Evolutionary conservation across 148 eudicot species (phyloP), one percentile per base, ranked within the genome.

Genomic region (Camellia japonica): DNA sequence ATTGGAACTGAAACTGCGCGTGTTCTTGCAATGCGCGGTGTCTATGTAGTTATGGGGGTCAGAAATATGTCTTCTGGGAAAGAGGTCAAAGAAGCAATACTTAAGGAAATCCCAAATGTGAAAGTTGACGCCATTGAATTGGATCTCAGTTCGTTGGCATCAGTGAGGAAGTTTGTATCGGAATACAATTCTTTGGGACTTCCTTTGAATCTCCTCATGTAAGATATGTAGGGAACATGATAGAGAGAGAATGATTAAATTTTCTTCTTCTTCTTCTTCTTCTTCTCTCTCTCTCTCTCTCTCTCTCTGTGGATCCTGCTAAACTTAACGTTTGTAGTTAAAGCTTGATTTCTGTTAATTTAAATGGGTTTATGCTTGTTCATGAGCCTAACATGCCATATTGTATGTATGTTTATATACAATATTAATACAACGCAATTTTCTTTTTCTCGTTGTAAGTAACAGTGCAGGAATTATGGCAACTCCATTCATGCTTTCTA

Each of bases 391-490:
- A 30, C 38, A 30, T 30, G 38, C 38, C 38, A 30, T 0, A 1
- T 30, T 30, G 38, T 30, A 30, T 30, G 38, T 30, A 30, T 30
- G 38, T 30, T 30, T 30, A 30, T 30, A 30, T 30, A 30, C 16
- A 18, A 12, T 30, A 69, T 38, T 11, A n/a, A 16, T 19, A 8
- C 30, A 76, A 20, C 6, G 12, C 18, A 66, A 66, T 66, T 46
- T 64, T 77, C 20, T 54, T 38, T 75, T 79, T 23, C 49, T 83
- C 74, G 49, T 83, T 79, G 49, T 41, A 75, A 90, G 98, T 78
- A 94, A 94, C 82, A 95, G 93, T 85, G 98, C 98, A 72, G 98
- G 98, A 49, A 78, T 91, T 5, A 95, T 95, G 98, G 95, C 93
- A 62, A 93, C 90, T 9, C 97, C 98, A 9, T 95, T 89, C 89